Evolutionary conservation across 1,284 basidiomycete species (phyloP).

Genomic region (Heliocybe sulcata): DNA sequence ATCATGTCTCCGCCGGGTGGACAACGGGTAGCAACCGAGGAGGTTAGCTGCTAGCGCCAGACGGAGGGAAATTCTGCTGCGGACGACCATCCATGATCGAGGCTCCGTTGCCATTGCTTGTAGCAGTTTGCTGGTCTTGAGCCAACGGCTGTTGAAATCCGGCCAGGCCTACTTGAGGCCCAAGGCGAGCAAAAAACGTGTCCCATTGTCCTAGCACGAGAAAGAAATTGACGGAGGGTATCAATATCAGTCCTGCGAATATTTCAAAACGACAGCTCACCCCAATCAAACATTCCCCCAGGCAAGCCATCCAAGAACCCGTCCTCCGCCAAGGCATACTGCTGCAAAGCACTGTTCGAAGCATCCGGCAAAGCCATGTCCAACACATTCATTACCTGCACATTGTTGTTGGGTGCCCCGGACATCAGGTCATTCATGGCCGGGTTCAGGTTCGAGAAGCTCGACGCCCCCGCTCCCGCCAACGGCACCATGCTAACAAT

Average conservation of each 20-base stretch:
- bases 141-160: conserved; percentile 1
- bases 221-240: conserved; percentile 3
- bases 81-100: background rate
- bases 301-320: conserved; percentile 76
- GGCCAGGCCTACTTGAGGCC: conserved; percentile 21
- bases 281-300: conserved; percentile 84
- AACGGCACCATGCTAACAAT: conserved; percentile 30
- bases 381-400: conserved; percentile 70
- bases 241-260: background rate
- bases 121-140: background rate
- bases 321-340: conserved; percentile 61
- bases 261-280: conserved; percentile 32
- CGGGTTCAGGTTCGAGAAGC: conserved; percentile 56
- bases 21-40: background rate
- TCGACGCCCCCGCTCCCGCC: conserved; percentile 13
- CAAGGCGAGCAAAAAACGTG: conserved; percentile 45
- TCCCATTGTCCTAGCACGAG: conserved; percentile 63
- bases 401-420: conserved; percentile 34
- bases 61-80: background rate
- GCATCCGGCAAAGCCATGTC: conserved; percentile 41
- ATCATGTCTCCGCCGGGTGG: background rate
- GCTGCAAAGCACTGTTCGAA: conserved; percentile 43
- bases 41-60: background rate
- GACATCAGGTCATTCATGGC: conserved; percentile 25
- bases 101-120: background rate